Evolutionary conservation across 2,329 filamentous ascomycete species (phyloP), one percentile per base, ranked within the genome.

Genomic region (Paracorniculantispora psalliotae): DNA sequence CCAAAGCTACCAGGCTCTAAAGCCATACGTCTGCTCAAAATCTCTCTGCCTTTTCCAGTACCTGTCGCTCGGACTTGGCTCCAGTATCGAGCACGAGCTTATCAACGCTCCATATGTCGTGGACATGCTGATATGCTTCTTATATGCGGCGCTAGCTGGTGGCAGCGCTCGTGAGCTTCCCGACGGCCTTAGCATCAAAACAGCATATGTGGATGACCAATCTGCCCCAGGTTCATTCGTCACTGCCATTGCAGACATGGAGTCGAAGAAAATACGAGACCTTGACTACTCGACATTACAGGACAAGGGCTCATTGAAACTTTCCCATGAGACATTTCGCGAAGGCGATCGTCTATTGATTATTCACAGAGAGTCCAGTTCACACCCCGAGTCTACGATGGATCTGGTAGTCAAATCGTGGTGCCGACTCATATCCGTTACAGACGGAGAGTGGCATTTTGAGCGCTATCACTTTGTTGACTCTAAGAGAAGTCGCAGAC

Each of bases 31-130:
- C 47, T 97, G 92, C 72, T 83, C 83, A 23, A 81, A 83, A 13
- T 77, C 81, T 1, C 78, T 97, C 3, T 97, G 92, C 67, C 76
- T 96, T 4, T 96, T 90, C 67, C 92, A 97, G 68, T 96, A 94
- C 73, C 89, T 96, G 80, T 80, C 83, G 17, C 78, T 96, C n/a
- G 91, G 91, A 0, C 87, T 96, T 67, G 92, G 92, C 0, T 89
- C 90, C 1, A 91, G 85, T 65, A 85, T 96, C 59, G 92, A 97
- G 69, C 86, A 92, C 68, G 91, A 96, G 67, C 89, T 97, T 23
- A 68, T 89, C 26, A 83, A 84, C 13, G 89, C 92, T 68, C 90
- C 91, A 1, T 84, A 86, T 59, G 91, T 96, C 1, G 89, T 96
- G 13, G 92, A 97, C 68, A 78, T 97, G 2, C 80, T 97, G 0